These are phyloP conservation scores for Trichopus zeylanicus DNA, from an alignment of 116 monocot genomes.

Conservation along the genomic window DNA sequence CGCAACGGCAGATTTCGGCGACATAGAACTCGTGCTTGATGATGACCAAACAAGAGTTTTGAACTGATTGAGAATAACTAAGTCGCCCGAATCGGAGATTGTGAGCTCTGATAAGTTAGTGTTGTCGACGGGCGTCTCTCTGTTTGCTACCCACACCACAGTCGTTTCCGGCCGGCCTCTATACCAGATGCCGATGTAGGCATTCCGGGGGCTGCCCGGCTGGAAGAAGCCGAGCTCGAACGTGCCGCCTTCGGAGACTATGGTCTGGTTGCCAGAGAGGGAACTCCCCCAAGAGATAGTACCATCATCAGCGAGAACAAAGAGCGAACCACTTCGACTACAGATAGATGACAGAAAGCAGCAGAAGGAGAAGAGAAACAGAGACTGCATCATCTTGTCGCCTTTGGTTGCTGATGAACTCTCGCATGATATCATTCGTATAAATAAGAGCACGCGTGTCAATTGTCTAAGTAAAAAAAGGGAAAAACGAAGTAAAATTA, in stretches of 20 bases:
- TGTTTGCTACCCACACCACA: conserved; percentile 22
- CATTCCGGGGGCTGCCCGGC: conserved; percentile 1
- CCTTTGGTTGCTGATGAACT: too few relatives aligned
- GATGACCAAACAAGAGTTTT: conserved; percentile 8
- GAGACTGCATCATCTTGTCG: too few relatives aligned
- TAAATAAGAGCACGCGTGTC: too few relatives aligned
- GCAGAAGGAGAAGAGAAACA: conserved; percentile 1
- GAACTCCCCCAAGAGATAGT: conserved; percentile 6
- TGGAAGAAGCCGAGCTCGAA: conserved; percentile 28
- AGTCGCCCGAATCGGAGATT: conserved; percentile 2
- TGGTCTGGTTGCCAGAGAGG: conserved; percentile 20
- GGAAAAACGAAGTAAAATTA: too few relatives aligned
- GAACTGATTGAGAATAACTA: conserved; percentile 4
- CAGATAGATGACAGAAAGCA: neutral
- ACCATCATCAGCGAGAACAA: neutral
- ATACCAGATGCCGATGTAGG: conserved; percentile 28
- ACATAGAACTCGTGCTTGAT: neutral
- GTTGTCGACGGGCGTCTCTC: conserved; percentile 7
- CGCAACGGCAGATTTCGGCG: neutral
- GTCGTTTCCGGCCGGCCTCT: neutral
- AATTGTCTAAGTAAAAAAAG: too few relatives aligned
- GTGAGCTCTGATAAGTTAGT: conserved; percentile 3
- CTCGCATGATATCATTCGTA: too few relatives aligned
- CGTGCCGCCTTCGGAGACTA: conserved; percentile 13
- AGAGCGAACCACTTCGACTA: too few relatives aligned